A percentile compares a stretch with the other conserved stretches of the same genome.
Evolutionary conservation across 495 filamentous ascomycete genomes (phyloP).

Genomic region (Podospora bellae-mahoneyi): DNA sequence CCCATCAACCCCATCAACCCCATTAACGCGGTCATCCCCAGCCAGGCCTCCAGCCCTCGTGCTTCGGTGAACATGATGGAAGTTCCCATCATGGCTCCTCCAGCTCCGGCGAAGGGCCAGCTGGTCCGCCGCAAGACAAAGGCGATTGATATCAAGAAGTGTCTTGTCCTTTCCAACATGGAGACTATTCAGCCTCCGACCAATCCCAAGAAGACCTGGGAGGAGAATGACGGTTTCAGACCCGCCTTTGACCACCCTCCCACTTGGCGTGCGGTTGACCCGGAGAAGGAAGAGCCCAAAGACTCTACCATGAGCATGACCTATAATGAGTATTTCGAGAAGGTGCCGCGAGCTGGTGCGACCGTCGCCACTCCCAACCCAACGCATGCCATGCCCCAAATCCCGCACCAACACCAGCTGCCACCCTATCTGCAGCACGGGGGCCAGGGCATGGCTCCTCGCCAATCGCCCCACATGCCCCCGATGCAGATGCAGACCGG

Average conservation of each 20-base stretch:
- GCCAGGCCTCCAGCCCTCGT: constrained; percentile 62
- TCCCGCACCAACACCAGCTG: constrained; percentile 76
- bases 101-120: constrained; percentile 52
- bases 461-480: constrained; percentile 63
- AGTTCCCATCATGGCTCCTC: constrained; percentile 43
- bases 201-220: constrained; percentile 53
- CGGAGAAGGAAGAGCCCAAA: constrained; percentile 59
- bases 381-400: constrained; percentile 49
- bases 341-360: constrained; percentile 47
- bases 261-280: constrained; percentile 63
- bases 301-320: constrained; percentile 54
- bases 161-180: constrained; percentile 60
- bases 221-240: constrained; percentile 70
- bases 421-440: constrained; percentile 62
- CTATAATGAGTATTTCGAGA: constrained; percentile 75
- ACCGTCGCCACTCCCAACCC: constrained; percentile 67
- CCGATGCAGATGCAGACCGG: constrained; percentile 61
- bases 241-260: constrained; percentile 74
- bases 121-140: constrained; percentile 57
- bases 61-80: constrained; percentile 48
- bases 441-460: constrained; percentile 41
- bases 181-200: constrained; percentile 69
- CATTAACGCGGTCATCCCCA: constrained; percentile 35
- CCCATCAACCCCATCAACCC: constrained; percentile 25
- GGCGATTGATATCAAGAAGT: constrained; percentile 54